phyloP scores from a whole-genome alignment of 345 rosid genomes.

The Lepidium sativum region DNA sequence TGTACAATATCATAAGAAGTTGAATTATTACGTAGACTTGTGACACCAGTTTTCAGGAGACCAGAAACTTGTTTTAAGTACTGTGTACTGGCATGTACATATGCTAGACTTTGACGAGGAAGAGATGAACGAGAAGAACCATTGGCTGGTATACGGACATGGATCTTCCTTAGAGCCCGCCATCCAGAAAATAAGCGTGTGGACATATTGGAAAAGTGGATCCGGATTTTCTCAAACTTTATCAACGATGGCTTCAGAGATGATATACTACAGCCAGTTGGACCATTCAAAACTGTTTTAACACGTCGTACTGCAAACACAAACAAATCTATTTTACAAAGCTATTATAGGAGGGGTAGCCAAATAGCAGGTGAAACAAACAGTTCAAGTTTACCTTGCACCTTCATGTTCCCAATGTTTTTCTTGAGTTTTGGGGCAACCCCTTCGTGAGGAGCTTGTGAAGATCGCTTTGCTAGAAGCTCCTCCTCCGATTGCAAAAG shows the following conservation, averaged over 20 bases:
- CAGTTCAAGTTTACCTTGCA: slow-evolving; percentile 55
- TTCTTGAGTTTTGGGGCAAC: slow-evolving; percentile 71
- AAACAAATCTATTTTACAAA: background rate
- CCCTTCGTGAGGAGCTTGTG: slow-evolving; percentile 52
- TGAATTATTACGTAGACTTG: slow-evolving; percentile 84
- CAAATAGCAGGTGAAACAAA: slow-evolving; percentile 5
- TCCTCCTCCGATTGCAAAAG: slow-evolving; percentile 96
- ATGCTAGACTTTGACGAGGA: slow-evolving; percentile 84
- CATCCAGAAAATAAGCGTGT: slow-evolving; percentile 55
- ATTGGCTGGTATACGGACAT: slow-evolving; percentile 50
- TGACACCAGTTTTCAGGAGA: slow-evolving; percentile 80
- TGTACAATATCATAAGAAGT: slow-evolving; percentile 80
- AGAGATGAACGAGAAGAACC: slow-evolving; percentile 86
- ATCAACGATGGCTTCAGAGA: slow-evolving; percentile 51
- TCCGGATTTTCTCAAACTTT: slow-evolving; percentile 48
- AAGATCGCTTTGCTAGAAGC: slow-evolving; percentile 52
- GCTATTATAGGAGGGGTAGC: background rate
- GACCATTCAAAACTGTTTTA: slow-evolving; percentile 64
- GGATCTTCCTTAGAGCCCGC: slow-evolving; percentile 60
- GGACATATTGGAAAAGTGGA: slow-evolving; percentile 55
- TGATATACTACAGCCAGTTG: slow-evolving; percentile 75
- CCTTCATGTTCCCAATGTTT: slow-evolving; percentile 84
- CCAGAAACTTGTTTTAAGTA: slow-evolving; percentile 94
- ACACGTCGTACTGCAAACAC: slow-evolving; percentile 74
- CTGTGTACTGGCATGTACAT: slow-evolving; percentile 85